Conservation (phyloP, 2,329 filamentous ascomycete species). For the Aspergillus tanneri region DNA sequence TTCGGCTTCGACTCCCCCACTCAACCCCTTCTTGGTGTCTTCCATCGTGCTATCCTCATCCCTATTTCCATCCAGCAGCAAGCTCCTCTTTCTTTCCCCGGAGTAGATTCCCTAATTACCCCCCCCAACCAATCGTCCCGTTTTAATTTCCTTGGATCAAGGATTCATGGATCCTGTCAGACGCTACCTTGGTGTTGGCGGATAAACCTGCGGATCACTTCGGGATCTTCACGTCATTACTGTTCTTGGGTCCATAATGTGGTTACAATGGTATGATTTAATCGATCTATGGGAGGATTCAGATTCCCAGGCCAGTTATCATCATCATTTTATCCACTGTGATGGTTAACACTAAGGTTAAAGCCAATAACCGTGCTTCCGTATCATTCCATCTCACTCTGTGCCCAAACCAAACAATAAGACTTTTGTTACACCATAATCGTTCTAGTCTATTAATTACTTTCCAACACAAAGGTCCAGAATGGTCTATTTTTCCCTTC, state of each 20-base stretch:
- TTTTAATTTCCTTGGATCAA: no score
- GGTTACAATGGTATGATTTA: constrained; percentile 1
- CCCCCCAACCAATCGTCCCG: no score
- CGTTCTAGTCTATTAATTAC: neutral
- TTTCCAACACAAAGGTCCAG: constrained; percentile 15
- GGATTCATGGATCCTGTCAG: neutral
- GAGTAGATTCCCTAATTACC: no score
- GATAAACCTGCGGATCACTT: constrained; percentile 12
- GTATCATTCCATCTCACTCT: constrained; percentile 7
- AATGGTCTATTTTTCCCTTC: constrained; percentile 16
- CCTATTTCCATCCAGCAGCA: no score
- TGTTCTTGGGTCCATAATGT: constrained; percentile 9
- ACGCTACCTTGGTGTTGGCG: constrained; percentile 13
- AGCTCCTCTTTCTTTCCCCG: no score
- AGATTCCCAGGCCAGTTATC: constrained; percentile 7
- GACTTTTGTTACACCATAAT: neutral
- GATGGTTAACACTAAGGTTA: constrained; percentile 1
- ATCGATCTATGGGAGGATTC: neutral
- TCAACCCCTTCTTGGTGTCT: neutral
- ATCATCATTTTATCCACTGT: neutral
- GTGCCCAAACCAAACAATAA: neutral
- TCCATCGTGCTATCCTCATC: no score
- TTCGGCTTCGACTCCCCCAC: neutral
- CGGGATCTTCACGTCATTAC: constrained; percentile 1
- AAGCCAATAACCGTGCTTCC: constrained; percentile 9